Base-by-base conservation (phyloP, 148 eudicot species). In the Pharnaceum exiguum region DNA sequence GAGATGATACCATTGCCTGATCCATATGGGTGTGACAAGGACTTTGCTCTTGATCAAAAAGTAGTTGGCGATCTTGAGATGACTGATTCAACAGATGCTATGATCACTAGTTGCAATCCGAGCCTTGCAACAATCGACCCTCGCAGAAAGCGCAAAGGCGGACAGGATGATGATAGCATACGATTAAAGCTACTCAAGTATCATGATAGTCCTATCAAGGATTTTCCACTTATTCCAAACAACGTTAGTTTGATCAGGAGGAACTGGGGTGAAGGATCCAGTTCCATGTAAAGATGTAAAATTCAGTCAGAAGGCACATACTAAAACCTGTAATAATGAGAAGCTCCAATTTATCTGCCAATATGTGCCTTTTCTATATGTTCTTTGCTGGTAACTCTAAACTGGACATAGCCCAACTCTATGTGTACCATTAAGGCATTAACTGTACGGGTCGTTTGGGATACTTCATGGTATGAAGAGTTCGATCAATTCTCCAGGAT, bases 121-220 rank as follows among this genome's bases (percentile, higher is more conserved):
- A 52, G 31, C 21, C 23, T 56, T 33, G 11, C 62, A 46, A 36
- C 51, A 10, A 65, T 43, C 52, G 76, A 59, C 22, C 62, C 67
- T 29, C 66, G 79, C 38, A 82, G 68, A 64, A 87, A 87, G 60
- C 96, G 96, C 40, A 74, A 79, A 56, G 95, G 72, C 57, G 86
- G 51, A 48, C 46, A 29, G 1, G 59, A 57, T 13, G 82, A 70
- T 49, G 78, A 68, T 12, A 42, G 27, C 39, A 11, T 65, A 31
- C 62, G 60, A 28, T 59, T 55, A 28, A 87, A 87, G 69, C 59
- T 75, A 13, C 51, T 66, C 17, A 87, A 77, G 70, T 65, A 63
- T 47, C 70, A 53, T 63, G 75, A 72, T 46, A 59, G 29, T 51
- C 68, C 79, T 4, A 42, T 65, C 32, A 39, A 60, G 30, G 65